Evolutionary conservation across 495 filamentous ascomycete genomes (phyloP).

Genomic region (Glonium stellatum): DNA sequence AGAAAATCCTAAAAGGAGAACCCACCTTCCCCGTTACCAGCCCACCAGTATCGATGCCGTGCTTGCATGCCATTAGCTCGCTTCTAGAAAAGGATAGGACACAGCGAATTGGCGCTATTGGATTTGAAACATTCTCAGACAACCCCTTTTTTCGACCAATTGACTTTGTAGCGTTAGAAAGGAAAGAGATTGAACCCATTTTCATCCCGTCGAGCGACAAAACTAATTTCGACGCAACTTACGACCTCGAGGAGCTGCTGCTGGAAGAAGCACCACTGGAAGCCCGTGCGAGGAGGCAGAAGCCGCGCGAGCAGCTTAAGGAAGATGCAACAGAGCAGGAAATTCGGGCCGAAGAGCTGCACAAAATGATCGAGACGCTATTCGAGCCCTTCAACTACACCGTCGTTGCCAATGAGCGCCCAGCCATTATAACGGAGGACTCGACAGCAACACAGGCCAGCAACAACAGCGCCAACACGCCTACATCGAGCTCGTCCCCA

Average conservation of each 20-base stretch:
- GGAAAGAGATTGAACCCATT: constrained; percentile 84
- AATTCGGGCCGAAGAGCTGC: constrained; percentile 87
- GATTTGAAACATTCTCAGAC: constrained; percentile 72
- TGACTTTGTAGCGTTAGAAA: constrained; percentile 78
- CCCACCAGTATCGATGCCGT: constrained; percentile 77
- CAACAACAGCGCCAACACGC: constrained; percentile 27
- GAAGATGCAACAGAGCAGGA: constrained; percentile 95
- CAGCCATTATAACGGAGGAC: constrained; percentile 36
- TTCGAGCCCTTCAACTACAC: constrained; percentile 98
- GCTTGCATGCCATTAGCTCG: constrained; percentile 75
- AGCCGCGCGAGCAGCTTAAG: constrained; percentile 81
- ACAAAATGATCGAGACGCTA: constrained; percentile 87
- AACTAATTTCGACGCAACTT: constrained; percentile 98
- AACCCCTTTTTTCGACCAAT: constrained; percentile 83
- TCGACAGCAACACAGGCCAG: constrained; percentile 34
- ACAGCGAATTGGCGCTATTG: constrained; percentile 69
- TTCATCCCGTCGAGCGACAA: constrained; percentile 93
- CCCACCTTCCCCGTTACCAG: constrained; percentile 84
- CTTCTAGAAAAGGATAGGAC: constrained; percentile 73
- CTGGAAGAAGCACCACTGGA: constrained; percentile 94
- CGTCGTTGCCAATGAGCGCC: constrained; percentile 46
- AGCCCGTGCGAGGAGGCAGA: constrained; percentile 84
- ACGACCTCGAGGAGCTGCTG: constrained; percentile 89
- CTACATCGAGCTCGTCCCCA: constrained; percentile 19
- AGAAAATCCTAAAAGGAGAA: constrained; percentile 71